phyloP scores from a whole-genome alignment of 345 rosid species.

The Eucalyptus cloeziana region DNA sequence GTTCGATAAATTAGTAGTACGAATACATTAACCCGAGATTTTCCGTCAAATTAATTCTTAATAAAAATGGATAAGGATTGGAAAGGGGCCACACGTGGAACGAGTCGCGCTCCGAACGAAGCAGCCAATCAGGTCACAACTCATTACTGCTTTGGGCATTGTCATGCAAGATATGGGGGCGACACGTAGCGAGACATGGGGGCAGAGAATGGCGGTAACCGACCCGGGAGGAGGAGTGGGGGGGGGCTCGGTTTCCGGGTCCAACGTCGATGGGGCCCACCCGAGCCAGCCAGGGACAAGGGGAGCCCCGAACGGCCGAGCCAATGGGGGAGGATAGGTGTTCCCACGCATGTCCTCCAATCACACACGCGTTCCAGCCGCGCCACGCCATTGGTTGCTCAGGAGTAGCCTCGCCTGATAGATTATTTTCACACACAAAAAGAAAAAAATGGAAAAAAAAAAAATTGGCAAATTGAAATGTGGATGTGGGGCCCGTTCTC shows the following conservation, averaged over 20 bases:
- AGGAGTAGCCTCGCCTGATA: background rate
- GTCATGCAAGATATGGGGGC: background rate
- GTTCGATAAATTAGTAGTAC: no score
- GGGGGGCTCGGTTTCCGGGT: background rate
- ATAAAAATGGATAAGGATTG: no score
- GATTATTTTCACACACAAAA: background rate
- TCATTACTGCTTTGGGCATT: background rate
- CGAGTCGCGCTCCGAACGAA: background rate
- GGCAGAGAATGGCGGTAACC: background rate
- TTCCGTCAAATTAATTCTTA: background rate
- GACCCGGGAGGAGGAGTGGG: background rate
- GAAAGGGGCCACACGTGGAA: background rate
- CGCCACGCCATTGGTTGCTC: background rate
- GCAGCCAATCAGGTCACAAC: background rate
- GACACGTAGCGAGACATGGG: background rate
- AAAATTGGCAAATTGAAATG: background rate
- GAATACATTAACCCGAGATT: accelerated
- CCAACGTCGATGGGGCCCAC: background rate
- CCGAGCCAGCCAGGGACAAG: background rate
- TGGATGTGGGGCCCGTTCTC: background rate
- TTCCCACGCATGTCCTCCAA: conserved; percentile 69
- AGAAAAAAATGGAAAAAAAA: background rate
- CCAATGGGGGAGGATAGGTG: conserved; percentile 37
- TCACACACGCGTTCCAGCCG: conserved; percentile 48
- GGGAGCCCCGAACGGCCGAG: background rate